Conservation (phyloP, 2,329 filamentous ascomycete genomes). For the Aspergillus sp. region DNA sequence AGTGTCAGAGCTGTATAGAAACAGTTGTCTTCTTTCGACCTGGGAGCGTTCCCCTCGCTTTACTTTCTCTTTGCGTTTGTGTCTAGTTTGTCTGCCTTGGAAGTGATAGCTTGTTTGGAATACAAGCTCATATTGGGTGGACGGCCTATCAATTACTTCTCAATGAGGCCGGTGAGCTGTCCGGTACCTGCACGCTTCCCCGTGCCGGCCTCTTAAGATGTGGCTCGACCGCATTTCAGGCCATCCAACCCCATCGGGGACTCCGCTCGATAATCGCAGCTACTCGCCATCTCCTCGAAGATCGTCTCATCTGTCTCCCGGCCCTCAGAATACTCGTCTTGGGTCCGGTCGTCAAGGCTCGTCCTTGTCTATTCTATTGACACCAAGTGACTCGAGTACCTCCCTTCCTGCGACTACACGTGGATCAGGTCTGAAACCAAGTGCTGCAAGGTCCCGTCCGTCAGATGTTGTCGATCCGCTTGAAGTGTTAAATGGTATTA, state of each 20-base stretch:
- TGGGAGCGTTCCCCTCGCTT: too few relatives aligned
- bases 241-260: slow-evolving; percentile 61
- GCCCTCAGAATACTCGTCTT: slow-evolving; percentile 63
- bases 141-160: not conserved
- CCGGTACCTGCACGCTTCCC: slow-evolving; percentile 8
- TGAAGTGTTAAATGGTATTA: slow-evolving; percentile 60
- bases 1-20: too few relatives aligned
- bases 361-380: slow-evolving; percentile 68
- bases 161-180: slow-evolving; percentile 8
- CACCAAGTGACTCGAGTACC: slow-evolving; percentile 67
- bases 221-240: slow-evolving; percentile 85
- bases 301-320: slow-evolving; percentile 64
- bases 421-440: slow-evolving; percentile 61
- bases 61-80: too few relatives aligned
- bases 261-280: slow-evolving; percentile 58
- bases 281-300: slow-evolving; percentile 67
- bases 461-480: slow-evolving; percentile 63
- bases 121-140: too few relatives aligned
- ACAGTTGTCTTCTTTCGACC: too few relatives aligned
- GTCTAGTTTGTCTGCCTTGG: too few relatives aligned
- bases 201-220: slow-evolving; percentile 48
- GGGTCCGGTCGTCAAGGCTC: slow-evolving; percentile 68
- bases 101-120: too few relatives aligned
- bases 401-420: slow-evolving; percentile 66
- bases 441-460: slow-evolving; percentile 44